Percentiles rank a stretch among this genome's conserved stretches.
Evolutionary conservation across 495 filamentous ascomycete genomes (phyloP).

Genomic region (Xylaria cubensis): DNA sequence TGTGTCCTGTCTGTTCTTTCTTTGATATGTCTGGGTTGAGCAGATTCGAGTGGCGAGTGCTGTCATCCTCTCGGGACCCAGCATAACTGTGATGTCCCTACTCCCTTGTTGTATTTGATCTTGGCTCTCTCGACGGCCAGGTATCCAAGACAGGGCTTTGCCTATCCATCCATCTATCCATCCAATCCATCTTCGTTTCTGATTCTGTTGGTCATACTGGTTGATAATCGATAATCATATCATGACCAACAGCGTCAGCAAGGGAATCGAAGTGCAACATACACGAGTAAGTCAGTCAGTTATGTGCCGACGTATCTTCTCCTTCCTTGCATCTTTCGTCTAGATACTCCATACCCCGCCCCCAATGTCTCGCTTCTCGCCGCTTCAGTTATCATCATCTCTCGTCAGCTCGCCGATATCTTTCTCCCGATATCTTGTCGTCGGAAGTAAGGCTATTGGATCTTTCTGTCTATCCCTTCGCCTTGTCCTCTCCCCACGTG

Average conservation of each 20-base stretch:
- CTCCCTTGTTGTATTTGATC: not conserved
- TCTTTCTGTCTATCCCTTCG: not conserved
- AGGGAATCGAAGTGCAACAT: not conserved
- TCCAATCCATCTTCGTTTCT: too few species aligned
- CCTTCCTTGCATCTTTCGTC: not conserved
- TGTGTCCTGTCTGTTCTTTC: not conserved
- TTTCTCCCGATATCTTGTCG: not conserved
- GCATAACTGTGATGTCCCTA: not conserved
- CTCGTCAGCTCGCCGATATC: constrained; percentile 1
- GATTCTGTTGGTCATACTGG: constrained; percentile 20
- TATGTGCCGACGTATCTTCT: not conserved
- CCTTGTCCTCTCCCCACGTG: constrained; percentile 2
- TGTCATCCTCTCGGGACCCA: not conserved
- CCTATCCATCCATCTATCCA: not conserved
- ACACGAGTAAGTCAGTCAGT: not conserved
- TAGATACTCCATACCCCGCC: not conserved
- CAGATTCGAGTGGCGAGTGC: not conserved
- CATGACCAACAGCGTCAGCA: constrained; percentile 15
- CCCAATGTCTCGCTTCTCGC: not conserved
- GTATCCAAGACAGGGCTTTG: not conserved
- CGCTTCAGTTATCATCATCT: not conserved
- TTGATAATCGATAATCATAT: constrained; percentile 26
- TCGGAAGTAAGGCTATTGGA: not conserved
- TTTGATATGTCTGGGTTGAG: not conserved
- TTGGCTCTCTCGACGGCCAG: not conserved